These are phyloP conservation scores for Cucurbita maxima DNA, from an alignment of 306 rosid species.

Conservation along the genomic window DNA sequence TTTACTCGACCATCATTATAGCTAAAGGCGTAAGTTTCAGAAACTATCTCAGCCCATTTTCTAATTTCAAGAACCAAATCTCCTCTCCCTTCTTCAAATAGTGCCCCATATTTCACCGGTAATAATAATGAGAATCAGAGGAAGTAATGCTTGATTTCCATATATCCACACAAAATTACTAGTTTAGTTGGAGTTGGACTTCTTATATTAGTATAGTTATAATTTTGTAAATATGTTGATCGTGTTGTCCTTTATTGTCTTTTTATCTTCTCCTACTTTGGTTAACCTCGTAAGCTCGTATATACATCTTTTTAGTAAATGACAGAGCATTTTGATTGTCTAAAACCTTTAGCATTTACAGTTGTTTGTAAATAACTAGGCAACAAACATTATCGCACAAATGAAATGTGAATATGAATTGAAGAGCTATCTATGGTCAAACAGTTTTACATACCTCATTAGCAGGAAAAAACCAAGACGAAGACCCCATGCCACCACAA, in stretches of 20 bases:
- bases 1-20: not conserved
- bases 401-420: not conserved
- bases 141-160: not conserved
- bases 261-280: too few species aligned
- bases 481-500: conserved; percentile 81
- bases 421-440: not conserved
- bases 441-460: conserved; percentile 31
- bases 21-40: not conserved
- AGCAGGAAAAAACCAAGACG: conserved; percentile 68
- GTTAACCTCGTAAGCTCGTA: too few species aligned
- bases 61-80: not conserved
- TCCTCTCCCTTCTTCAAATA: not conserved
- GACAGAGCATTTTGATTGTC: too few species aligned
- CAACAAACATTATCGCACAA: not conserved
- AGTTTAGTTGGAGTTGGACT: not conserved
- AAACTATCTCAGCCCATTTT: not conserved
- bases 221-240: too few species aligned
- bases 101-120: not conserved
- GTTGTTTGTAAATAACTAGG: too few species aligned
- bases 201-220: too few species aligned
- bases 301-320: too few species aligned
- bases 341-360: too few species aligned
- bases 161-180: not conserved
- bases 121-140: not conserved
- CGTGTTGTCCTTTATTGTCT: too few species aligned